These are phyloP conservation scores for Withania somnifera DNA, from an alignment of 305 asterid genomes.

Conservation along the genomic window DNA sequence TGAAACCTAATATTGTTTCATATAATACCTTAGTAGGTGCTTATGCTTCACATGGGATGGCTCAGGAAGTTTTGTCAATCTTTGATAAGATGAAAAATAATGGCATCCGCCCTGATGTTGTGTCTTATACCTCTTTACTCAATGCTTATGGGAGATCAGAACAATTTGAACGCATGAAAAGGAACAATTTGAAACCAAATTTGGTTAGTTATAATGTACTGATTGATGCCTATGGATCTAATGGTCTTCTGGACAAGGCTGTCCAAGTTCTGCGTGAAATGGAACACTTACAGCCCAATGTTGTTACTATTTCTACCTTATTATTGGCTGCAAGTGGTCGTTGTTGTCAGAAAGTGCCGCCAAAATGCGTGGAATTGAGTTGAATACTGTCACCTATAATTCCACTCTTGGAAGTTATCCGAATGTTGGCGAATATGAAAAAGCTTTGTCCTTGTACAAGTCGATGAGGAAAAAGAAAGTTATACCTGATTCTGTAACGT, in stretches of 20 bases:
- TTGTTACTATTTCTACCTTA: conserved; percentile 77
- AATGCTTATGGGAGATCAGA: conserved; percentile 90
- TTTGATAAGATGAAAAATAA: conserved; percentile 53
- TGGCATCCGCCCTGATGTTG: conserved; percentile 69
- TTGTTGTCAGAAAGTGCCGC: conserved; percentile 81
- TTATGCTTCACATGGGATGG: conserved; percentile 77
- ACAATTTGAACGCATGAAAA: conserved; percentile 67
- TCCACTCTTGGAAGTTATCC: conserved; percentile 91
- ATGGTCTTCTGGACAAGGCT: conserved; percentile 72
- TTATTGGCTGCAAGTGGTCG: conserved; percentile 92
- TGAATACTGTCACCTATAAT: conserved; percentile 77
- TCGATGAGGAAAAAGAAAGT: conserved; percentile 28
- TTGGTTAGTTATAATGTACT: conserved; percentile 83
- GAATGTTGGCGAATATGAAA: conserved; percentile 67
- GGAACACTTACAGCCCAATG: conserved; percentile 79
- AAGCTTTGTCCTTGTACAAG: conserved; percentile 48
- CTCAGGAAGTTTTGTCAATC: conserved; percentile 38
- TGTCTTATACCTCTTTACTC: conserved; percentile 80
- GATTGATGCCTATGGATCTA: conserved; percentile 93
- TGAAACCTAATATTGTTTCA: conserved; percentile 71
- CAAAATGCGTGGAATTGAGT: conserved; percentile 51
- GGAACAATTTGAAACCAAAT: conserved; percentile 64
- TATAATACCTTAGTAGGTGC: conserved; percentile 86
- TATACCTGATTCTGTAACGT: conserved; percentile 76
- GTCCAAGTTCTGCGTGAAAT: conserved; percentile 75